Evolutionary conservation across 225 moss, liverwort and hornwort species (phyloP), one percentile per base, ranked within the genome.

Genomic region (Marchantia polymorpha): DNA sequence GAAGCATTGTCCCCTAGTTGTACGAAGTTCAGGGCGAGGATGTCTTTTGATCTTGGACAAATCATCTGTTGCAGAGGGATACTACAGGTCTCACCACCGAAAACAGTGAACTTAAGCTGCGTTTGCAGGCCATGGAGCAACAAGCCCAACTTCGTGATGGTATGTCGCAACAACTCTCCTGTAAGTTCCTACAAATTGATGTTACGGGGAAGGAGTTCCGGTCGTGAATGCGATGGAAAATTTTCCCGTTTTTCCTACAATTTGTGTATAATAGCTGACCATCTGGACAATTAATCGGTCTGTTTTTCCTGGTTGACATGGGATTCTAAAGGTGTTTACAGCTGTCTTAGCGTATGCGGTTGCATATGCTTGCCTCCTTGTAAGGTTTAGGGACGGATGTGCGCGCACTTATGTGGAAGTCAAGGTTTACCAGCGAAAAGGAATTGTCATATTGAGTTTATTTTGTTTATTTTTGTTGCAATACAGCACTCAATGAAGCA

Each of bases 121-220:
- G 93, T 19, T 73, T 93, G 77, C 93, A 93, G 82, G 86, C 91
- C 0, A 91, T 93, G 93, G 93, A 93, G 76, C 90, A 91, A 76
- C 93, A 93, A 86, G 91, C 91, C 51, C 93, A 93, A 54, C 90
- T 93, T 48, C 91, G 91, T 77, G 93, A 93, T 83, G 93, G 93
- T 93, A 89, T 78, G 85, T 82, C 76, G 59, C 68, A 77, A 63
- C 78, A 81, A 80, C 79, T 80, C 73, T 61, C 68, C 59, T 73
- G 80, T n/a, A n/a, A n/a, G 59, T 59, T 59, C 14, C 59, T 20
- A 59, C 14, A 9, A 15, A 3, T 59, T 15, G 59, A 59, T 59
- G n/a, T n/a, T n/a, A n/a, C n/a, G n/a, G n/a, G n/a, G n/a, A n/a
- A 59, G 22, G 59, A 59, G 10, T 4, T 59, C 22, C 59, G 16